phyloP scores from a whole-genome alignment of 192 early-diverging fungal genomes.

The Coemansia sp. region DNA sequence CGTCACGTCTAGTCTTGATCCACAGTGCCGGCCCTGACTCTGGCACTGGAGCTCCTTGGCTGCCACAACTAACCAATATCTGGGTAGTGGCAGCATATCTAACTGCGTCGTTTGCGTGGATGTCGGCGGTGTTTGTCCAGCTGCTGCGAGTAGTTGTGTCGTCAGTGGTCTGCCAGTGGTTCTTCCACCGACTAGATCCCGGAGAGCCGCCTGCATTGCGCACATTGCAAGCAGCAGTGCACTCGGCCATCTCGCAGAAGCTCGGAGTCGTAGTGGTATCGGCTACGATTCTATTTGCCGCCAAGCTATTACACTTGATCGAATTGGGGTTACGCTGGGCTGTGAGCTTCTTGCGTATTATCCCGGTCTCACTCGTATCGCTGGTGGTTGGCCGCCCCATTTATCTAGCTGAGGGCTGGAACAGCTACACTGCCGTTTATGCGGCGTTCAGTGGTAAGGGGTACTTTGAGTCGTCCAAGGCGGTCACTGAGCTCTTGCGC shows the following conservation, averaged over 20 bases:
- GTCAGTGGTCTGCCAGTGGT: conserved; percentile 54
- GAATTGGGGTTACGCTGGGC: conserved; percentile 42
- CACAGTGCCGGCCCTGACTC: background rate
- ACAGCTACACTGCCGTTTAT: conserved; percentile 46
- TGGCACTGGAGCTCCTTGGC: background rate
- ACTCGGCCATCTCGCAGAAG: conserved; percentile 45
- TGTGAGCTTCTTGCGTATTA: conserved; percentile 31
- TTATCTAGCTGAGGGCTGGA: conserved; percentile 40
- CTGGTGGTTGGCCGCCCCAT: conserved; percentile 35
- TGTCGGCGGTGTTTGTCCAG: conserved; percentile 53
- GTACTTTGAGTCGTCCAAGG: conserved; percentile 42
- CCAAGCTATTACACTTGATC: conserved; percentile 37
- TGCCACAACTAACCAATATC: conserved; percentile 1
- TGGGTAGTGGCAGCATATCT: conserved; percentile 38
- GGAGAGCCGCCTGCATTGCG: conserved; percentile 44
- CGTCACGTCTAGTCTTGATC: conserved; percentile 30
- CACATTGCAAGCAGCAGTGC: conserved; percentile 45
- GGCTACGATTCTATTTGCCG: conserved; percentile 35
- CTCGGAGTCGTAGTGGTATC: conserved; percentile 45
- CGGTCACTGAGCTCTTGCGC: conserved; percentile 29
- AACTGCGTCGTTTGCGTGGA: conserved; percentile 43
- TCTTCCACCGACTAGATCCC: conserved; percentile 54
- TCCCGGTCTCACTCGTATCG: conserved; percentile 41
- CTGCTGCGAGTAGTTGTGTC: conserved; percentile 38
- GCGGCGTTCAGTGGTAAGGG: conserved; percentile 49